These are phyloP conservation scores for Colletotrichum sublineola DNA, from an alignment of 2,329 filamentous ascomycete genomes.

Conservation along the genomic window DNA sequence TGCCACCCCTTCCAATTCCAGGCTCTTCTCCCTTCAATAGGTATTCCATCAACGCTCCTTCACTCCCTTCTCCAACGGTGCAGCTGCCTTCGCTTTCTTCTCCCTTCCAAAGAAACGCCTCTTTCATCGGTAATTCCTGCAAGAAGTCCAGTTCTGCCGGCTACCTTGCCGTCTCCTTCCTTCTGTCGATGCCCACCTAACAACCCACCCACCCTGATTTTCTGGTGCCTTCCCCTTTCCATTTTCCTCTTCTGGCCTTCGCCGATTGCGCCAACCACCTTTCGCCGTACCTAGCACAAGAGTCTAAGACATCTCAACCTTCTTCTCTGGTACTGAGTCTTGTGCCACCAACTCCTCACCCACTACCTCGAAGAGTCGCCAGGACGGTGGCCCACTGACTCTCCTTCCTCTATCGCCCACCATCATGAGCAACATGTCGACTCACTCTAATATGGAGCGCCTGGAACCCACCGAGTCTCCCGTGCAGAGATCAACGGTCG, in stretches of 20 bases:
- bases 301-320: slow-evolving; percentile 42
- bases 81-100: slow-evolving; percentile 9
- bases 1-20: slow-evolving; percentile 11
- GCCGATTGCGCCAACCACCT: slow-evolving; percentile 6
- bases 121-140: slow-evolving; percentile 14
- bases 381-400: slow-evolving; percentile 25
- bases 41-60: slow-evolving; percentile 1
- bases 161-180: neutral
- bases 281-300: slow-evolving; percentile 26
- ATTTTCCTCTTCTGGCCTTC: neutral
- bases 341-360: slow-evolving; percentile 33
- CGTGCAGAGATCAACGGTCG: slow-evolving; percentile 20
- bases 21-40: slow-evolving; percentile 17
- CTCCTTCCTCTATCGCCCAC: slow-evolving; percentile 28
- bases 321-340: slow-evolving; percentile 35
- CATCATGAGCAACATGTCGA: slow-evolving; percentile 40
- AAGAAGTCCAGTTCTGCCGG: neutral
- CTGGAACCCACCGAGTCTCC: slow-evolving; percentile 36
- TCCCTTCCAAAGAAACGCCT: slow-evolving; percentile 5
- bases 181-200: neutral
- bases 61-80: slow-evolving; percentile 18
- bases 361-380: slow-evolving; percentile 26
- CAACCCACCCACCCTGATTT: neutral
- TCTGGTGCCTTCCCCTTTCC: neutral
- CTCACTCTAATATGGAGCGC: slow-evolving; percentile 41